Conservation (phyloP, 208 protist species). For the Wallacemonas rigidus region DNA sequence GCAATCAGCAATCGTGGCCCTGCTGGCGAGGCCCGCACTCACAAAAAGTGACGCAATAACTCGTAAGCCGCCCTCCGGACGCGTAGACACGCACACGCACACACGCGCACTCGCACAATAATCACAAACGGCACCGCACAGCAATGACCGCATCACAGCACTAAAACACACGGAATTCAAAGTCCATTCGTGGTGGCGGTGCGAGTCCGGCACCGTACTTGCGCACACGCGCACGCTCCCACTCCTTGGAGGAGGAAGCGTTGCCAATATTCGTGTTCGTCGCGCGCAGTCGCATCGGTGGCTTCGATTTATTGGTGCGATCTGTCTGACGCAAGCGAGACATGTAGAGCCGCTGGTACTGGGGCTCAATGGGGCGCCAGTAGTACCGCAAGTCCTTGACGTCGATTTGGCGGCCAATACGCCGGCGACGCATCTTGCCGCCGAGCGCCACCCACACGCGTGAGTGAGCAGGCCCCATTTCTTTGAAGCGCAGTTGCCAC, state of each 20-base stretch:
- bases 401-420: constrained; percentile 86
- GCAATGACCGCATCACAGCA: neutral
- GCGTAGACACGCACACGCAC: too few species aligned
- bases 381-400: constrained; percentile 91
- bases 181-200: constrained; percentile 74
- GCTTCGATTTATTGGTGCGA: constrained; percentile 52
- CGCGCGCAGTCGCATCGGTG: constrained; percentile 72
- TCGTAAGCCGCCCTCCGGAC: too few species aligned
- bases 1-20: too few species aligned
- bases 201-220: constrained; percentile 77
- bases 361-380: constrained; percentile 89
- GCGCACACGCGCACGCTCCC: constrained; percentile 71
- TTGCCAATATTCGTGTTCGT: constrained; percentile 76
- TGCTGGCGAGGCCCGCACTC: too few species aligned
- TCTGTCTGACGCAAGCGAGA: constrained; percentile 71
- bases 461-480: constrained; percentile 86
- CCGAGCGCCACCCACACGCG: constrained; percentile 88
- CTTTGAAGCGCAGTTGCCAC: constrained; percentile 90
- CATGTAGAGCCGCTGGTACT: constrained; percentile 92
- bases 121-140: too few species aligned
- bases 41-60: too few species aligned
- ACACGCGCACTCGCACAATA: too few species aligned
- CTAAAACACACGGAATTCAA: constrained; percentile 89
- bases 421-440: constrained; percentile 90
- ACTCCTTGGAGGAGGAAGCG: constrained; percentile 57